Conservation (phyloP, 345 rosid species). For the Dimocarpus longan region DNA sequence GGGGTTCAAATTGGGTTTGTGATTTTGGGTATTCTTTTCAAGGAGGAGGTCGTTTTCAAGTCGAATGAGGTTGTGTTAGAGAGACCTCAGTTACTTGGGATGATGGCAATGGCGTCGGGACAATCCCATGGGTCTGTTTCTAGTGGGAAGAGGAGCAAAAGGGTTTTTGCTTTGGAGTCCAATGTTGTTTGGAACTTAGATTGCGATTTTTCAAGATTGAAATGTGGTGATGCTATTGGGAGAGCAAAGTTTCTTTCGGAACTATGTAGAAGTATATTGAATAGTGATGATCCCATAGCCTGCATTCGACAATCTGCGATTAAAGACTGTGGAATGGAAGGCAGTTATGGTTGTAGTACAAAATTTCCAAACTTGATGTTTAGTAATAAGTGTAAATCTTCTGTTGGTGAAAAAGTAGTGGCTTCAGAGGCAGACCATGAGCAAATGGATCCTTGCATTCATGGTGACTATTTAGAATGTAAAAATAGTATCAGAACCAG, state of each 20-base stretch:
- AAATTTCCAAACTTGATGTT: constrained; percentile 22
- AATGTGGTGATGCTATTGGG: constrained; percentile 33
- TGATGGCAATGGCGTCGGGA: constrained; percentile 23
- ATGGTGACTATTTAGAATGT: constrained; percentile 25
- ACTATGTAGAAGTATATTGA: constrained; percentile 60
- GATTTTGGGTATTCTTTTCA: constrained; percentile 52
- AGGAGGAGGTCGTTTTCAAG: constrained; percentile 43
- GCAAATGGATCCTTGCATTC: constrained; percentile 17
- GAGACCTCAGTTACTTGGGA: constrained; percentile 30
- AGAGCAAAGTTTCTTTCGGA: constrained; percentile 47
- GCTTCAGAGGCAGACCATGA: constrained; percentile 19
- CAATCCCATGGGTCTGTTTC: constrained; percentile 58
- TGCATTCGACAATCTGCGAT: constrained; percentile 42
- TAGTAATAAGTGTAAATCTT: constrained; percentile 16
- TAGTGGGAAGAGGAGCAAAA: constrained; percentile 61
- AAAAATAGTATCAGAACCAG: constrained; percentile 23
- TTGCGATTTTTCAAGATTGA: constrained; percentile 20
- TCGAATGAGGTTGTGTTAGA: constrained; percentile 23
- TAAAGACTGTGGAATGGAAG: constrained; percentile 31
- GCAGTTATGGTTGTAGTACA: constrained; percentile 18
- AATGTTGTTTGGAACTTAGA: constrained; percentile 28
- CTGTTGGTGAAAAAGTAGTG: constrained; percentile 17
- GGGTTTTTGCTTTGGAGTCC: constrained; percentile 65
- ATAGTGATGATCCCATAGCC: constrained; percentile 60
- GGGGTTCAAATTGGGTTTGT: constrained; percentile 61